Conservation (phyloP, 1,284 basidiomycete genomes). For the Rhodotorula sp. region DNA sequence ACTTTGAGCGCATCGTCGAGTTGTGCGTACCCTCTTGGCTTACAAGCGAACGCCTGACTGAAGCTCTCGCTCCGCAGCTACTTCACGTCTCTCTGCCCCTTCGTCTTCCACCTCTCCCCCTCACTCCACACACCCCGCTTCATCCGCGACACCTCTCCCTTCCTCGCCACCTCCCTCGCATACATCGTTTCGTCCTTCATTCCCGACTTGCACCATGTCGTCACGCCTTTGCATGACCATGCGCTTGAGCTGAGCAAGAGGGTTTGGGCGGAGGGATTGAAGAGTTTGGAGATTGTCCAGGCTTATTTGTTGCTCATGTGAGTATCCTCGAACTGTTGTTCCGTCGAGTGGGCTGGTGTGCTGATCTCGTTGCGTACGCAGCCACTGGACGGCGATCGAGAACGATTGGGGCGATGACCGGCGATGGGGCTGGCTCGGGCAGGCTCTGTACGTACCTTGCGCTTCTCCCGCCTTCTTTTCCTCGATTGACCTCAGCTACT, state of each 20-base stretch:
- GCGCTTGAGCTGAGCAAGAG: slow-evolving; percentile 13
- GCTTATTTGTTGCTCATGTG: slow-evolving; percentile 32
- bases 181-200: slow-evolving; percentile 18
- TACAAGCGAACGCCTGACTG: neutral
- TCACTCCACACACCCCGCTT: slow-evolving; percentile 29
- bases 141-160: slow-evolving; percentile 34
- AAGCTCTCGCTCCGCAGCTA: slow-evolving; percentile 13
- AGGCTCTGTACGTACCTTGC: slow-evolving; percentile 5
- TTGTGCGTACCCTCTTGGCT: slow-evolving; percentile 6
- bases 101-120: slow-evolving; percentile 27
- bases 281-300: slow-evolving; percentile 35
- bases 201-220: slow-evolving; percentile 8
- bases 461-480: neutral
- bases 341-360: no score
- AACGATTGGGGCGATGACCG: slow-evolving; percentile 38
- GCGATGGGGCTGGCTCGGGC: slow-evolving; percentile 29
- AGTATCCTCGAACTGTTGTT: neutral
- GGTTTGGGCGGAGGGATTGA: slow-evolving; percentile 30
- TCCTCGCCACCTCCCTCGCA: slow-evolving; percentile 31
- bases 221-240: slow-evolving; percentile 22
- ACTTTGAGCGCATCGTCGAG: slow-evolving; percentile 26
- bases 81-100: slow-evolving; percentile 21
- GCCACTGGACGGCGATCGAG: slow-evolving; percentile 33
- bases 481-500: neutral
- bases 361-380: neutral